phyloP scores from a whole-genome alignment of 2,329 filamentous ascomycete genomes.

The Colletotrichum sublineola region DNA sequence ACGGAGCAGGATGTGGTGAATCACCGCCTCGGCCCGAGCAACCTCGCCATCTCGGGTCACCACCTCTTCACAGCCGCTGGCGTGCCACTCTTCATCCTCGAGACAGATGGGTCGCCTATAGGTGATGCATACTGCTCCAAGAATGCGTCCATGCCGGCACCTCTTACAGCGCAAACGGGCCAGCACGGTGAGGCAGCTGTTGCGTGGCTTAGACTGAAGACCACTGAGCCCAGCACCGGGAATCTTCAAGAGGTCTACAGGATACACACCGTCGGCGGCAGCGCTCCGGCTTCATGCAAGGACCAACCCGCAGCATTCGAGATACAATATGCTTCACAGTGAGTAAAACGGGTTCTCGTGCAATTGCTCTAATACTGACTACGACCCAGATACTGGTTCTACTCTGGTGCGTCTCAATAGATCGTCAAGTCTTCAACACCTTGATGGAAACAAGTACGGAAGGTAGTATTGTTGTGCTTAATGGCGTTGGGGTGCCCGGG shows the following conservation, averaged over 20 bases:
- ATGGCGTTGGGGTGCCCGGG: conserved; percentile 27
- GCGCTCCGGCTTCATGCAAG: conserved; percentile 78
- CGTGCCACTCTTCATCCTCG: conserved; percentile 85
- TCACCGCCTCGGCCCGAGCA: conserved; percentile 64
- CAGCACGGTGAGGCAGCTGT: conserved; percentile 77
- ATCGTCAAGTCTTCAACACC: conserved; percentile 17
- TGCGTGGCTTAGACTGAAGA: conserved; percentile 81
- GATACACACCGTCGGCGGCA: conserved; percentile 85
- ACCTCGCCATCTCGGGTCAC: conserved; percentile 76
- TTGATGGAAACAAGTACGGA: background rate
- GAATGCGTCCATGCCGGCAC: conserved; percentile 72
- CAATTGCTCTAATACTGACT: conserved; percentile 37
- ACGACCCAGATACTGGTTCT: conserved; percentile 56
- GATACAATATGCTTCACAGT: conserved; percentile 87
- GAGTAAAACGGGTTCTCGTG: conserved; percentile 61
- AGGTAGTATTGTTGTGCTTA: background rate
- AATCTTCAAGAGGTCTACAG: conserved; percentile 83
- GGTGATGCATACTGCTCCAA: conserved; percentile 75
- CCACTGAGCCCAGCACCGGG: conserved; percentile 67
- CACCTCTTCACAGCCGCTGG: conserved; percentile 83
- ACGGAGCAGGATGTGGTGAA: conserved; percentile 21
- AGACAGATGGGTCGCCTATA: conserved; percentile 67
- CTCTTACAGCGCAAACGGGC: conserved; percentile 70
- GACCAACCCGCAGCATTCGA: conserved; percentile 74
- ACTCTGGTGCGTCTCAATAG: conserved; percentile 34